Evolutionary conservation across 2,329 filamentous ascomycete species (phyloP), one percentile per base, ranked within the genome.

Genomic region (Diaporthe vaccinii): DNA sequence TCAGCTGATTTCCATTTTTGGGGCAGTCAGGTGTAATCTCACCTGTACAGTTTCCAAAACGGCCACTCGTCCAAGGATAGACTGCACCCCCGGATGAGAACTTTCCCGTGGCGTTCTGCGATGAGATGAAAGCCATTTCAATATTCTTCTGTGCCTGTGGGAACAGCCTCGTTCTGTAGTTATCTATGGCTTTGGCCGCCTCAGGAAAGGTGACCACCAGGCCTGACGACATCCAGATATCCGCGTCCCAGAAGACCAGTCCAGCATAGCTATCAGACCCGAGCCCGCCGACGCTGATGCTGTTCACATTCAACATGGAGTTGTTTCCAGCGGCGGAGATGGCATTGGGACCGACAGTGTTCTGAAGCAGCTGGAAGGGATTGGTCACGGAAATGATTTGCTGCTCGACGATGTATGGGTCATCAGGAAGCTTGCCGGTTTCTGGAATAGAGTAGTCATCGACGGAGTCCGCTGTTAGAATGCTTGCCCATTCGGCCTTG

Each of bases 401-500:
- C 10, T 86, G 83, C 77, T 92, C 87, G 58, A 90, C 84, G 22
- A 93, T 87, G 70, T 90, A 86, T 41, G 83, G 81, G 73, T 93
- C 90, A 0, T 84, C 74, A 0, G 92, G 91, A 1, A 94, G 83
- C 4, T 85, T 86, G 12, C 91, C 91, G 57, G 88, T 89, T 0
- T 85, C 83, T 41, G 71, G 71, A 62, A 90, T 84, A 1, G 87
- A 85, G 78, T 91, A 94, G 78, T 88, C 87, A 78, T 94, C 93
- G 8, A 94, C 90, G 0, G 89, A 91, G 75, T 91, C 87, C 0
- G 87, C 83, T 2, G 91, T 89, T 81, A 94, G 85, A 36, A 94
- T 86, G 1, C 82, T 84, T 1, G 86, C 86, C 93, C 93, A 95
- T 77, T 93, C 92, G 4, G 84, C 80, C 8, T 87, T 84, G 79